Percentiles rank a stretch among this genome's conserved stretches.
Conservation (phyloP, 2,329 filamentous ascomycete species). For the Hirsutella rhossiliensis region DNA sequence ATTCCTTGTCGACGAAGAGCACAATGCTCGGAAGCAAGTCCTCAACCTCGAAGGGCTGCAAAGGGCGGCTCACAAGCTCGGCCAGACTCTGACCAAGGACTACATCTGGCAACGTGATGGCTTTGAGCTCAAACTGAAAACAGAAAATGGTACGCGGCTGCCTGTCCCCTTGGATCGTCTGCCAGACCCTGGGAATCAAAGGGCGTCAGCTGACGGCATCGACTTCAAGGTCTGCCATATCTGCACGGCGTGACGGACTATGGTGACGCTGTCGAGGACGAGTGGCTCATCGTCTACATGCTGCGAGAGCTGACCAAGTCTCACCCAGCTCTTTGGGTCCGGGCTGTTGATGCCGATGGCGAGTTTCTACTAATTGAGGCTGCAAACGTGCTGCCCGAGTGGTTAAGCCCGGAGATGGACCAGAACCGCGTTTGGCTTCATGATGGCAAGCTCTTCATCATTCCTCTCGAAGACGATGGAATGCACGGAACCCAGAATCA, state of each 20-base stretch:
- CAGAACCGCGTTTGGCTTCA: constrained; percentile 86
- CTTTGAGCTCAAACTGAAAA: constrained; percentile 59
- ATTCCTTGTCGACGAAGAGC: constrained; percentile 43
- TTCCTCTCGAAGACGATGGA: constrained; percentile 38
- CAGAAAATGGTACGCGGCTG: constrained; percentile 36
- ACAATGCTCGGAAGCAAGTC: constrained; percentile 42
- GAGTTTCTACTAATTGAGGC: constrained; percentile 94
- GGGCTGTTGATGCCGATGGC: constrained; percentile 77
- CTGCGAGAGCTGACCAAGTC: constrained; percentile 67
- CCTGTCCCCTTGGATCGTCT: not conserved
- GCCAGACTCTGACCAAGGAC: constrained; percentile 54
- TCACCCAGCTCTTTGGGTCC: constrained; percentile 67
- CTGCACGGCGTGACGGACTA: constrained; percentile 74
- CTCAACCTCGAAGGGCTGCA: constrained; percentile 59
- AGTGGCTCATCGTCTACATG: constrained; percentile 92
- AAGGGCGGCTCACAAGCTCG: constrained; percentile 52
- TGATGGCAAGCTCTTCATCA: constrained; percentile 60
- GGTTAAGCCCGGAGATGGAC: constrained; percentile 86
- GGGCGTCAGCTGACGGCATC: not conserved
- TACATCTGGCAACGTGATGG: constrained; percentile 93
- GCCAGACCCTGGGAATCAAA: not conserved
- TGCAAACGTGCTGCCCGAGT: constrained; percentile 73
- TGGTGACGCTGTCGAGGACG: constrained; percentile 90
- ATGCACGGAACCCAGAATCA: constrained; percentile 10
- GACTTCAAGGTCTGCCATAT: constrained; percentile 28